These are phyloP conservation scores for Russula griseocarnosa DNA, from an alignment of 768 basidiomycete species.

Conservation along the genomic window DNA sequence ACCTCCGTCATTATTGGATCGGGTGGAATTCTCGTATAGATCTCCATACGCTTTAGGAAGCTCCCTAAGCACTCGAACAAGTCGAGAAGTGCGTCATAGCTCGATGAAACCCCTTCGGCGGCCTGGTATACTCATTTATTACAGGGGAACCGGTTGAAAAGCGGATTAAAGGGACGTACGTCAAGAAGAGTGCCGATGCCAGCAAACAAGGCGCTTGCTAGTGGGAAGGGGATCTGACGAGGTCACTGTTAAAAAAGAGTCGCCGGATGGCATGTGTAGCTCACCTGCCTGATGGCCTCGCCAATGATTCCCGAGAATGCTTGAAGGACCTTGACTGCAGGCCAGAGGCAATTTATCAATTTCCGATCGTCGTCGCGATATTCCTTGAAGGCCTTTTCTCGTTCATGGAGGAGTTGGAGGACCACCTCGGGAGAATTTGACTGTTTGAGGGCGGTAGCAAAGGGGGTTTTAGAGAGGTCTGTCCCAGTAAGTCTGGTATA, in stretches of 20 bases:
- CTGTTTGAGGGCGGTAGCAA: neutral
- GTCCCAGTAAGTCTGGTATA: neutral
- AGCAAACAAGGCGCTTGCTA: neutral
- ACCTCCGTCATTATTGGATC: too few relatives aligned
- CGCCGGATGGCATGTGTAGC: neutral
- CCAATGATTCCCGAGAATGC: neutral
- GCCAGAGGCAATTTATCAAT: neutral
- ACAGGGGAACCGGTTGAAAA: neutral
- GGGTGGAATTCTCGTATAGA: too few relatives aligned
- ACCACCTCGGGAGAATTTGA: neutral
- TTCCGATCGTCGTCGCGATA: neutral
- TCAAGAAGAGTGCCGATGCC: neutral
- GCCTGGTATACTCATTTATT: neutral
- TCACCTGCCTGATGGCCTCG: neutral
- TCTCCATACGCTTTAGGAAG: too few relatives aligned
- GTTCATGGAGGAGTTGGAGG: neutral
- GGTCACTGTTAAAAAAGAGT: neutral
- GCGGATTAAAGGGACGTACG: neutral
- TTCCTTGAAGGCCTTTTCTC: neutral
- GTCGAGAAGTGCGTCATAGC: too few relatives aligned
- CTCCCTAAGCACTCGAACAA: too few relatives aligned
- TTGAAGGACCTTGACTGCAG: neutral
- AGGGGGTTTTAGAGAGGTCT: too few relatives aligned
- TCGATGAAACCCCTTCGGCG: neutral
- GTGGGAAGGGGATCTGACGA: neutral